phyloP scores from a whole-genome alignment of 139 green algal genomes.

The Tetraselmis chui region DNA sequence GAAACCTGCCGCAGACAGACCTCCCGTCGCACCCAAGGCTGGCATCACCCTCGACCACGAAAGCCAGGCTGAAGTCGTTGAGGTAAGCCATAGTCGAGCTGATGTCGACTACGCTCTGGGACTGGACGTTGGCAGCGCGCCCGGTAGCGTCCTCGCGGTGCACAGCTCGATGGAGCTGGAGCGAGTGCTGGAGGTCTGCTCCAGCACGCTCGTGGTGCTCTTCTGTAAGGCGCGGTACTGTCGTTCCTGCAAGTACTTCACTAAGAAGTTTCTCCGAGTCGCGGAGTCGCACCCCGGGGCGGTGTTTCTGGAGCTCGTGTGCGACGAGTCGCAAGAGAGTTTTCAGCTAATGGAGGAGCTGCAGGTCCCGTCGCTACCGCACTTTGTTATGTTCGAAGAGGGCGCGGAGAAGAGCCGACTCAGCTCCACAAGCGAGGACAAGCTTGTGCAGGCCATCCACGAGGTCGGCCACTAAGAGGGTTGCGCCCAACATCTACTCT shows the following conservation, averaged over 20 bases:
- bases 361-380: not conserved
- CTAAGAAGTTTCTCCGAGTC: not conserved
- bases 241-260: not conserved
- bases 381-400: not conserved
- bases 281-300: not conserved
- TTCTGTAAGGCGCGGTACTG: not conserved
- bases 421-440: not conserved
- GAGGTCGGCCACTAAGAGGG: not conserved
- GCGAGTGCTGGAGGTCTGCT: not conserved
- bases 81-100: too few species aligned
- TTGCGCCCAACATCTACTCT: too few species aligned
- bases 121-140: not conserved
- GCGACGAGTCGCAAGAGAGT: not conserved
- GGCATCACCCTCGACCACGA: not conserved
- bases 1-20: not conserved
- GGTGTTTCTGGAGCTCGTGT: not conserved
- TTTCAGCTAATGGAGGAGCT: not conserved
- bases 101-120: too few species aligned
- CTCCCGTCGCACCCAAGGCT: not conserved
- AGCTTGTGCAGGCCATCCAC: not conserved
- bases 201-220: not conserved
- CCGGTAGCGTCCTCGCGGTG: not conserved
- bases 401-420: not conserved
- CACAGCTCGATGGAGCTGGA: not conserved
- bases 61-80: too few species aligned